These are phyloP conservation scores for Termitomyces sp. DNA, from an alignment of 768 basidiomycete genomes.

Conservation along the genomic window DNA sequence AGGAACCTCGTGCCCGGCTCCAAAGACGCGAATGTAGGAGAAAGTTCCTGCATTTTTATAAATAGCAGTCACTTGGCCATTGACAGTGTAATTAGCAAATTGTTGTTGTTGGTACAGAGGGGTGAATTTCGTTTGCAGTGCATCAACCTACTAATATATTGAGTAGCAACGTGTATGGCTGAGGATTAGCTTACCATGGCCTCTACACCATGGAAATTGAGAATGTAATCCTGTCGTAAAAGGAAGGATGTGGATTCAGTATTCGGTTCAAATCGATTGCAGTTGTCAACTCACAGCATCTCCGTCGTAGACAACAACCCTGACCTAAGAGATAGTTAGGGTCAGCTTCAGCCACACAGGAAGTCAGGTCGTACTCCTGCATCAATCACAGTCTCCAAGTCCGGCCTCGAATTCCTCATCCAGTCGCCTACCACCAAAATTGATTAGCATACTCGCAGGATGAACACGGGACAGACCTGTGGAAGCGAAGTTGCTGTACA, in stretches of 20 bases:
- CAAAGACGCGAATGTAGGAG: conserved; percentile 49
- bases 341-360: not conserved
- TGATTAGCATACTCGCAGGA: not conserved
- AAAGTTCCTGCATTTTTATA: conserved; percentile 56
- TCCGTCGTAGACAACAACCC: conserved; percentile 50
- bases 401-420: conserved; percentile 46
- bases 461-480: conserved; percentile 28
- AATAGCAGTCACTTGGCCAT: conserved; percentile 42
- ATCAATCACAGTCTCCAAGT: conserved; percentile 53
- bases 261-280: not conserved
- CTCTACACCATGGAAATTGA: conserved; percentile 53
- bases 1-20: conserved; percentile 43
- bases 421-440: conserved; percentile 38
- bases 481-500: conserved; percentile 44
- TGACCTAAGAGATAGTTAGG: conserved; percentile 18
- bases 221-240: conserved; percentile 38
- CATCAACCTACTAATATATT: conserved; percentile 30
- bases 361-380: conserved; percentile 36
- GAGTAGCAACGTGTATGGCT: not conserved
- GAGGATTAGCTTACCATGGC: conserved; percentile 35
- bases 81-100: conserved; percentile 45
- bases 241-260: not conserved
- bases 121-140: conserved; percentile 41
- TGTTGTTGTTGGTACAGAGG: conserved; percentile 32
- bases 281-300: conserved; percentile 39